These are phyloP conservation scores for Lachnellula cervina DNA, from an alignment of 2,329 filamentous ascomycete genomes.

Conservation along the genomic window DNA sequence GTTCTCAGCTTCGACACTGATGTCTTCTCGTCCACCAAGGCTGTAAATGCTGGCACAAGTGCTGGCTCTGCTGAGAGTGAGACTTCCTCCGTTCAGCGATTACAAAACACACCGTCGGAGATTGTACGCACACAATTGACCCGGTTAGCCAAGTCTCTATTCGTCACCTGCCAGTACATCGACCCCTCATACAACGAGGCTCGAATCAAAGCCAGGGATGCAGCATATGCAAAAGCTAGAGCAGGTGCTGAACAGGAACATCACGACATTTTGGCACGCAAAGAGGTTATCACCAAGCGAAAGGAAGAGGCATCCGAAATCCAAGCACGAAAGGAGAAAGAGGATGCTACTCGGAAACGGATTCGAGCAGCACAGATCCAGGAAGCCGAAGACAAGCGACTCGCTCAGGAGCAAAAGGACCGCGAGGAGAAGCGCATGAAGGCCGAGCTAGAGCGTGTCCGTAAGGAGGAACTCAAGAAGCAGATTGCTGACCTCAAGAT, in stretches of 20 bases:
- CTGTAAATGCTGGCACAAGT: conserved; percentile 75
- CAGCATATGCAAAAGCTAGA: conserved; percentile 75
- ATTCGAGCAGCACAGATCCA: conserved; percentile 82
- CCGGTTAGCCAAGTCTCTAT: conserved; percentile 84
- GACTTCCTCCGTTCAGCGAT: conserved; percentile 78
- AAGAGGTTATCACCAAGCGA: conserved; percentile 90
- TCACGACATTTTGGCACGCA: conserved; percentile 74
- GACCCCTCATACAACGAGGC: conserved; percentile 84
- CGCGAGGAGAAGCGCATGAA: conserved; percentile 82
- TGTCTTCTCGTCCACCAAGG: conserved; percentile 95
- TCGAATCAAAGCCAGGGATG: conserved; percentile 71
- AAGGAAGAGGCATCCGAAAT: conserved; percentile 93
- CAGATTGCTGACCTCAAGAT: conserved; percentile 89
- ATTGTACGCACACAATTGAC: conserved; percentile 94
- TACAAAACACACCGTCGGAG: conserved; percentile 96
- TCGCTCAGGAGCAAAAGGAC: conserved; percentile 88
- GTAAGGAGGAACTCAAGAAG: conserved; percentile 90
- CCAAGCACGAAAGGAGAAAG: conserved; percentile 82
- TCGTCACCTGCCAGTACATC: conserved; percentile 92
- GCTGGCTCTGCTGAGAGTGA: conserved; percentile 86
- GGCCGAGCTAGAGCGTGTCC: conserved; percentile 83
- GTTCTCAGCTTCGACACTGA: conserved; percentile 97
- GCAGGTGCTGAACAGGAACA: conserved; percentile 92
- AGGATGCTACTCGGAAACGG: conserved; percentile 84
- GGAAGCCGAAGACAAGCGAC: conserved; percentile 82